Percentiles rank a stretch among this genome's conserved stretches.
These are phyloP conservation scores for Haplographium delicatum DNA, from an alignment of 495 filamentous ascomycete genomes.

Conservation along the genomic window DNA sequence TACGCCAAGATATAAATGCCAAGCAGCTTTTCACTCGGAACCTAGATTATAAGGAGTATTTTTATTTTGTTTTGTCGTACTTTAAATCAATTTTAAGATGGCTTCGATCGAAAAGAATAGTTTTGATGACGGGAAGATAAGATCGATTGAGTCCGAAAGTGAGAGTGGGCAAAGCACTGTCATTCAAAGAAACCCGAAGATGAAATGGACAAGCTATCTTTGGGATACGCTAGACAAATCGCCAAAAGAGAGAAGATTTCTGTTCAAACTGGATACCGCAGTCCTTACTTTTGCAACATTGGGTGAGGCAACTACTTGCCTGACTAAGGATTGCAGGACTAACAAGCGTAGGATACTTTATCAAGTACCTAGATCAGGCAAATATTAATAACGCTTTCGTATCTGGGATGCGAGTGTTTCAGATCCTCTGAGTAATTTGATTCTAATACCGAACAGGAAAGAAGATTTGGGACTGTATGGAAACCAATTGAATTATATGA, in stretches of 20 bases:
- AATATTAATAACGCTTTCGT: conserved; percentile 43
- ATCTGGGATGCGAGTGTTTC: conserved; percentile 13
- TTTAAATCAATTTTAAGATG: too few species aligned
- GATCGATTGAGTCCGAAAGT: too few species aligned
- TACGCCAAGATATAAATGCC: too few species aligned
- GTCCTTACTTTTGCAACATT: conserved; percentile 46
- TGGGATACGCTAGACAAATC: conserved; percentile 63
- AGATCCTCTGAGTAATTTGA: conserved; percentile 22
- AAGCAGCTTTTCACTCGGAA: too few species aligned
- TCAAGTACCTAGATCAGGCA: conserved; percentile 55
- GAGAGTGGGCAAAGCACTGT: neutral
- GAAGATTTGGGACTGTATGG: conserved; percentile 53
- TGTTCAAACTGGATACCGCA: conserved; percentile 54
- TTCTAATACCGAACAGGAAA: conserved; percentile 46
- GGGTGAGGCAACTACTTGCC: too few species aligned
- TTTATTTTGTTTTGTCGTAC: too few species aligned
- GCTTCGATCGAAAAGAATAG: too few species aligned
- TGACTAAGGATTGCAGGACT: neutral
- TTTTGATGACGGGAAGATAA: too few species aligned
- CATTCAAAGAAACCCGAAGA: neutral
- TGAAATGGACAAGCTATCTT: conserved; percentile 23
- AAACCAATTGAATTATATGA: conserved; percentile 48
- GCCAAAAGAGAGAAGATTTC: conserved; percentile 51
- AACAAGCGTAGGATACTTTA: conserved; percentile 46
- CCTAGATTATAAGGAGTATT: too few species aligned